Base-by-base conservation (phyloP, 345 rosid species). In the Brassica rapa region DNA sequence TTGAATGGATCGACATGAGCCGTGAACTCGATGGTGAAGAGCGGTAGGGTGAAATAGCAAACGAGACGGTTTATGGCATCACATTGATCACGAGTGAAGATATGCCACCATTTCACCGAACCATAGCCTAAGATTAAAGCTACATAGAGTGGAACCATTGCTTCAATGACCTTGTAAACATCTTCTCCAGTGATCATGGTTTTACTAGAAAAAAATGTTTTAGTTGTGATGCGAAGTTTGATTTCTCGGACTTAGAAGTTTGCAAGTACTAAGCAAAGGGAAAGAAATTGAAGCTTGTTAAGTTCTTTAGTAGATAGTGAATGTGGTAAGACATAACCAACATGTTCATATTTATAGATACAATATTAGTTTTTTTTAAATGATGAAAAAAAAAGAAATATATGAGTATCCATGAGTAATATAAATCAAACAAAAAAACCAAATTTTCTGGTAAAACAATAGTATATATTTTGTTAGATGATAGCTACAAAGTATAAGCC, bases 31-130 rank as follows among this genome's bases (percentile, higher is more conserved):
- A 90, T 80, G 74, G 92, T 77, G 82, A 90, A 92, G 24, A 94
- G 84, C 0, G 98, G 98, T 24, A 92, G 77, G 37, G 96, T 92
- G 86, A 94, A 94, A 62, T 84, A 94, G 75, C 91, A 92, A 14
- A 90, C 93, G 2, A 94, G 76, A 6, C 89, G 85, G 86, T 90
- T 94, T 19, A 94, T 83, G 2, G 94, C 97, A 4, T 86, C 93
- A 19, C 96, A 86, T 77, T 94, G 94, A 3, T 94, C 98, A 2
- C 84, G 82, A 0, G 85, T 84, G 78, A 94, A 88, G 15, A 92
- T 82, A 10, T 78, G 76, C 98, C 98, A 92, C 98, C 98, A 94
- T 79, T 79, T 86, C 27, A 92, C 92, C 0, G 98, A 94, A 5
- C 95, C 97, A 21, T 94, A 94, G 6, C 97, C 98, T 6, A 94